Evolutionary conservation across 2,329 filamentous ascomycete genomes (phyloP), one percentile per base, ranked within the genome.

Genomic region (Macroventuria anomochaeta): DNA sequence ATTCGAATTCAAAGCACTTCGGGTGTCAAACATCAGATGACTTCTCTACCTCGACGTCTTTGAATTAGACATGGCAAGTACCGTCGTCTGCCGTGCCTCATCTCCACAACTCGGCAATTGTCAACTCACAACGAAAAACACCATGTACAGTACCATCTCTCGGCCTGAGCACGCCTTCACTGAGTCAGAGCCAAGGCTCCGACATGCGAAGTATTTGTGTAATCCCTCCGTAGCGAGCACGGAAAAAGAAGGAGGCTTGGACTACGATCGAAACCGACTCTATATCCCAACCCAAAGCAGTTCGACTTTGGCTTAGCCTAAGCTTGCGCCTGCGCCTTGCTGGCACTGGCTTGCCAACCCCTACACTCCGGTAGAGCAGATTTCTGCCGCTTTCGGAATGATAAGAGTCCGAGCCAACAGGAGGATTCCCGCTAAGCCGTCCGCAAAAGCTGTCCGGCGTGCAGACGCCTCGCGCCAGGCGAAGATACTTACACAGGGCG

Each of bases 181-280:
- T 40, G 25, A 13, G 23, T 29, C 15, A n/a, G 25, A 17, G 38
- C 13, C 10, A 39, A 39, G 20, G 8, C 37, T 28, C 43, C 32
- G 43, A n/a, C 25, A 43, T 42, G 50, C 43, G 38, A 13, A 42
- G 43, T 42, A 21, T 42, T 43, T 38, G 50, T 26, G 13, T 18
- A 23, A 21, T 6, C 15, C 17, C 21, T 7, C 40, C 12, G 20
- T 34, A 37, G 36, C 37, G 7, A 15, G 31, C 15, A 23, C n/a
- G 5, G 11, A 38, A 31, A 29, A 18, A 29, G 26, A 28, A 29
- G 28, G 29, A 21, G 26, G 32, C 32, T 32, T 28, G 15, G 5
- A n/a, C n/a, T 11, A 43, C 5, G n/a, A 42, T 21, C n/a, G 8
- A 15, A 8, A 17, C 12, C 5, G 42, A 21, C 15, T 33, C 20